phyloP scores from a whole-genome alignment of 306 rosid species.

The Cucurbita argyrosperma region DNA sequence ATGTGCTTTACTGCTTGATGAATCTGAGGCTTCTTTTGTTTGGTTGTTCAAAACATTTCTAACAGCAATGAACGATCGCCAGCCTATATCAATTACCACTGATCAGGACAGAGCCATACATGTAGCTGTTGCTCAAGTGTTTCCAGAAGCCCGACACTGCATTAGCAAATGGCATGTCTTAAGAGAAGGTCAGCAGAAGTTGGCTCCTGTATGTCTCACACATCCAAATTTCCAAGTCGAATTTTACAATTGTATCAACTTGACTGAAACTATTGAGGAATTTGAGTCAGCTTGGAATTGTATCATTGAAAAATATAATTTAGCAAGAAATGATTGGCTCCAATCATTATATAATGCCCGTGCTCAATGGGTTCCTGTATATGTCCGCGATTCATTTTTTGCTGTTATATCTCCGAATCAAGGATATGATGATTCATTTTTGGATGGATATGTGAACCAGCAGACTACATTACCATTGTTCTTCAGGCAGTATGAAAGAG shows the following conservation, averaged over 20 bases:
- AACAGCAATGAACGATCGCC: slow-evolving; percentile 68
- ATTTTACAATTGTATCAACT: slow-evolving; percentile 74
- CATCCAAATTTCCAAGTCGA: slow-evolving; percentile 72
- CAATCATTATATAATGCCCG: slow-evolving; percentile 60
- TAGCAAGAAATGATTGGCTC: slow-evolving; percentile 71
- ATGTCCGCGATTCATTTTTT: slow-evolving; percentile 73
- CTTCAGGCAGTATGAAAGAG: slow-evolving; percentile 84
- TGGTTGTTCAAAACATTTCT: slow-evolving; percentile 81
- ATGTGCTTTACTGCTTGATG: slow-evolving; percentile 79
- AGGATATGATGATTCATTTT: slow-evolving; percentile 56
- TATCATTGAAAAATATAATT: slow-evolving; percentile 66
- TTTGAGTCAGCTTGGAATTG: slow-evolving; percentile 75
- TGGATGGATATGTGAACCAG: slow-evolving; percentile 73
- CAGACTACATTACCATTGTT: slow-evolving; percentile 79
- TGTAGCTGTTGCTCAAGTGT: slow-evolving; percentile 63
- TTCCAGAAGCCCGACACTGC: slow-evolving; percentile 77
- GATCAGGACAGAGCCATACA: slow-evolving; percentile 74
- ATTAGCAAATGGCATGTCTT: slow-evolving; percentile 79
- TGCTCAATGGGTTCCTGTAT: slow-evolving; percentile 79
- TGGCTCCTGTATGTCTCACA: slow-evolving; percentile 55
- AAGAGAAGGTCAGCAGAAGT: slow-evolving; percentile 84
- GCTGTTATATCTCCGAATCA: slow-evolving; percentile 54
- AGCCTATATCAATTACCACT: slow-evolving; percentile 62
- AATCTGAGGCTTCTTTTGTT: slow-evolving; percentile 71
- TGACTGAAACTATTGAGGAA: slow-evolving; percentile 84